Base-by-base conservation (phyloP, 768 basidiomycete genomes). In the Mycena latifolia region DNA sequence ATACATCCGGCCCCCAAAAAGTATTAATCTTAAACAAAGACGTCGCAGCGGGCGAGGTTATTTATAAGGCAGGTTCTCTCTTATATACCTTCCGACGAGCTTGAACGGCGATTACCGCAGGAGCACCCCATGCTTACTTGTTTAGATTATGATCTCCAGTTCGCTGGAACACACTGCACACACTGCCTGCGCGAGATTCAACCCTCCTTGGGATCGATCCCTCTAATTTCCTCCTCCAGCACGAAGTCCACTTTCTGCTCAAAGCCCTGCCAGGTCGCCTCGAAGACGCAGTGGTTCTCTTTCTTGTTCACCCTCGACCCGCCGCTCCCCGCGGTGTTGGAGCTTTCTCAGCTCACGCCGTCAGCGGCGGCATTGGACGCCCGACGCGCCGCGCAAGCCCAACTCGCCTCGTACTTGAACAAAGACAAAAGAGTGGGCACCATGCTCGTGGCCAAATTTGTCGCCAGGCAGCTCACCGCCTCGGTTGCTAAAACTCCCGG, bases 161-260 rank as follows among this genome's bases (percentile, higher is more conserved):
- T 81, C 39, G 85, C 86, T 55, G 89, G 90, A 24, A 86, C 86
- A 4, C 82, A 94, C 69, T 95, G 93, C 74, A 84, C 87, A 20
- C 88, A 92, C 69, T 95, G 93, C 74, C 81, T 95, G 70, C 86
- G 91, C 39, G 71, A 74, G 53, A 84, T 94, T 57, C 74, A 86
- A 61, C 75, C 82, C 27, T 82, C 76, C 59, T 75, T 79, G 55
- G 80, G 83, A 5, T 63, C 68, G 7, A 27, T 63, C 17, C 75
- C 91, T 56, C 77, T 75, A 54, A 78, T 84, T 3, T 79, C 84
- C 4, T 75, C 77, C 18, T 89, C 91, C 70, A 82, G 83, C 29
- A 82, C 92, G 56, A 70, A 78, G 37, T 86, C 88, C 22, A 84
- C 84, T 0, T 95, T 91, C 78, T 95, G 93, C 78, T 94, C 94